Evolutionary conservation across 306 rosid species (phyloP), one percentile per base, ranked within the genome.

Genomic region (Vicia sativa): DNA sequence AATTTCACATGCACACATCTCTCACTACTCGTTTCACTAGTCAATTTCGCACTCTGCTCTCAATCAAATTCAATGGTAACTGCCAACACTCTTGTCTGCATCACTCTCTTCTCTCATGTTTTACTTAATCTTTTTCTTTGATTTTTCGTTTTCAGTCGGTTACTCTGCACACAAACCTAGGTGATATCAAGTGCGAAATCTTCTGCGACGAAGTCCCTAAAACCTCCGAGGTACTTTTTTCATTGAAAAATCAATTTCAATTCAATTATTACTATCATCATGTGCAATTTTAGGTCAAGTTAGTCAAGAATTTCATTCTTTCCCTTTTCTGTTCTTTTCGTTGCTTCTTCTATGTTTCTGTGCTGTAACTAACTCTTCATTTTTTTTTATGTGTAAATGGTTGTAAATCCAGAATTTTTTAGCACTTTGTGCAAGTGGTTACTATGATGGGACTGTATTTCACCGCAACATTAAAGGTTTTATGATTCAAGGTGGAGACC

Each of bases 401-500:
- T 18, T 77, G 73, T 74, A 8, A 57, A 50, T 69, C 21, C 86
- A 93, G 96, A 93, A 93, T 46, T 90, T 90, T 70, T 82, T 90
- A 77, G 95, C 96, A 1, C 74, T 86, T 8, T 86, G 95, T 81
- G 95, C 74, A 3, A 93, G 96, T 71, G 95, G 99, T 35, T 90
- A 85, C 53, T 93, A 86, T 79, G 99, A 93, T 79, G 95, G 97
- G 70, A 93, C 99, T 56, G 72, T 93, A 80, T 93, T 93, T 75
- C 96, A 93, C 71, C 91, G 99, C 74, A 93, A 90, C 66, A 90
- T 93, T 39, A 93, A 93, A 71, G 99, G 97, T 15, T 93, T 93
- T 56, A 93, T 93, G 97, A 93, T 93, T 67, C 99, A 93, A 90
- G 99, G 99, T 31, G 99, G 99, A 57, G 99, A 93, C 52, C 97